A percentile compares a stretch with the other conserved stretches of the same genome.
Evolutionary conservation across 805 yeast genomes (phyloP).

Genomic region (Starmerella stellata): DNA sequence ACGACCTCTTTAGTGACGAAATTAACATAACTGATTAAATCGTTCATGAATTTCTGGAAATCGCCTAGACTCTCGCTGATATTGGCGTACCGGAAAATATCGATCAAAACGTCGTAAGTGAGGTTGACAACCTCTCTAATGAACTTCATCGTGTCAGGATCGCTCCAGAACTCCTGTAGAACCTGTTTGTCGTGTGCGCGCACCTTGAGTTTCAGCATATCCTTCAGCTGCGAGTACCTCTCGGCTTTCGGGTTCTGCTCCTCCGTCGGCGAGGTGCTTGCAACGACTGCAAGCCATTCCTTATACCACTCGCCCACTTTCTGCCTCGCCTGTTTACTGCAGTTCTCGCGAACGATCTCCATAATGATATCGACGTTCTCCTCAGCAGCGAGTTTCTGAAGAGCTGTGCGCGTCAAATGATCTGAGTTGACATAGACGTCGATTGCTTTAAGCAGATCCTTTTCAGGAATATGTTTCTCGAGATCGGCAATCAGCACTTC

Average conservation of each 20-base stretch:
- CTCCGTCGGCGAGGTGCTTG: conserved; percentile 11
- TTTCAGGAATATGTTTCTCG: conserved; percentile 24
- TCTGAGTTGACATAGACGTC: conserved; percentile 14
- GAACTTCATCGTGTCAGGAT: conserved; percentile 60
- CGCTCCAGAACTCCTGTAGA: conserved; percentile 64
- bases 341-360: conserved; percentile 8
- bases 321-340: conserved; percentile 4
- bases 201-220: conserved; percentile 43
- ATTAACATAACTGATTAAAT: conserved; percentile 42
- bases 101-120: conserved; percentile 57
- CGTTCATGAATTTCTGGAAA: conserved; percentile 47
- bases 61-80: conserved; percentile 48
- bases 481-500: conserved; percentile 35
- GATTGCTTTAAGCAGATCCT: conserved; percentile 16
- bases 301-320: conserved; percentile 20
- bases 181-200: conserved; percentile 60
- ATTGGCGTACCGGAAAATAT: conserved; percentile 46
- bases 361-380: conserved; percentile 14
- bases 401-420: conserved; percentile 17
- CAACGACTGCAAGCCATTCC: conserved; percentile 24
- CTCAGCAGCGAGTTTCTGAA: conserved; percentile 19
- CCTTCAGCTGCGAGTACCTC: conserved; percentile 37
- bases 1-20: conserved; percentile 32
- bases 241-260: conserved; percentile 24
- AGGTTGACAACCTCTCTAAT: conserved; percentile 55